Evolutionary conservation across 116 monocot species (phyloP), one percentile per base, ranked within the genome.

Genomic region (Papilionanthe hybrid): DNA sequence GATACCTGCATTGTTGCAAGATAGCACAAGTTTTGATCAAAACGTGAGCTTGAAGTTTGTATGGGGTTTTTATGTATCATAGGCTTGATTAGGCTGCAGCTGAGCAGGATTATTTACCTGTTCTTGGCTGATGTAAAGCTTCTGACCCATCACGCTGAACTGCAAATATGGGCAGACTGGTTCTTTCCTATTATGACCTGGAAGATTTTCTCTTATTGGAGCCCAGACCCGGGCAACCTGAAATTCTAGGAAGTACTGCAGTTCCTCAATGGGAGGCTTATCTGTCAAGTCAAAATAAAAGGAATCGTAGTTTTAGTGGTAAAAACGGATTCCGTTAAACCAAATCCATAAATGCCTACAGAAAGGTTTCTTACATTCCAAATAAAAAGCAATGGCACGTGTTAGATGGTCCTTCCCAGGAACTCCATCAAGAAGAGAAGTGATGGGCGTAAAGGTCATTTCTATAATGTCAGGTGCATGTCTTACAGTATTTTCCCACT

Each of bases 221-320:
- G 94, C 92, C 97, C 97, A 97, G 47, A 94, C 29, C 23, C 91
- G 81, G 15, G 88, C 85, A 28, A 94, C 80, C 85, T 94, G 97
- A 85, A 94, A 97, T 82, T 97, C 97, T 49, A 97, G 81, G 78
- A 97, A 97, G 32, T 89, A 90, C 42, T 83, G 80, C 7, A 97
- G 78, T 80, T 97, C 97, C 84, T 94, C 92, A 27, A 97, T 90
- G 43, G 92, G 91, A 58, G 97, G 97, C 75, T 97, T 97, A 84
- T 92, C 94, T 97, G 84, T 74, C 79, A 13, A 29, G 0, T 30
- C 13, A 37, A 30, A 30, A 69, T 69, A 11, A 37, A 65, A 11
- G 65, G 27, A 65, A 25, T 63, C 8, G 23, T 25, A 22, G 23
- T 65, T 65, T 27, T 7, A 60, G 27, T 65, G 7, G 10, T 10